phyloP scores from a whole-genome alignment of 257 asterid species.

The Forsythia viridissima region DNA sequence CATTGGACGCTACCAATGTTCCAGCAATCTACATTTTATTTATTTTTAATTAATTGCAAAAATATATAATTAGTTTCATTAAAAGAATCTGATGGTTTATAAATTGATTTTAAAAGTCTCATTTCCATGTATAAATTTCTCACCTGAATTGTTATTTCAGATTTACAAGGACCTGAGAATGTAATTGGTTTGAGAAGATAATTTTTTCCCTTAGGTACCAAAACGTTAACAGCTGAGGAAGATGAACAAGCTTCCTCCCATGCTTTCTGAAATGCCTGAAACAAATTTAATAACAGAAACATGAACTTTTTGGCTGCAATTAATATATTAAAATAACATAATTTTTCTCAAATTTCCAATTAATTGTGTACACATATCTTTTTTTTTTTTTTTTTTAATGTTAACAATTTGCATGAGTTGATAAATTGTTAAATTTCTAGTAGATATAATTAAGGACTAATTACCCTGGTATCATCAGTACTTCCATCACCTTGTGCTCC shows the following conservation, averaged over 20 bases:
- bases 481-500: slow-evolving; percentile 73
- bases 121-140: neutral
- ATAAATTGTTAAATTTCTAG: neutral
- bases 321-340: neutral
- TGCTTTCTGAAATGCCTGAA: slow-evolving; percentile 56
- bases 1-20: slow-evolving; percentile 49
- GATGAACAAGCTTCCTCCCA: slow-evolving; percentile 61
- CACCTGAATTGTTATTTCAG: slow-evolving; percentile 53
- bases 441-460: neutral
- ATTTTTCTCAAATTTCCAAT: neutral
- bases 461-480: slow-evolving; percentile 55
- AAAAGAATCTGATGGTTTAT: neutral
- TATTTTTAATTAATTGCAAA: neutral
- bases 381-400: neutral
- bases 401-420: neutral
- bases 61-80: neutral
- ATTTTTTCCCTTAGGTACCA: slow-evolving; percentile 41
- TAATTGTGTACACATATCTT: too few species aligned
- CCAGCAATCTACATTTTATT: slow-evolving; percentile 53
- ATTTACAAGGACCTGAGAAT: slow-evolving; percentile 67
- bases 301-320: neutral
- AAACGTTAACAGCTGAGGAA: slow-evolving; percentile 26
- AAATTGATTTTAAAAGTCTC: neutral
- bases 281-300: neutral
- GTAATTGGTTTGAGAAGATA: slow-evolving; percentile 47